phyloP scores from a whole-genome alignment of 805 yeast genomes.

The Kuraishia borneana region DNA sequence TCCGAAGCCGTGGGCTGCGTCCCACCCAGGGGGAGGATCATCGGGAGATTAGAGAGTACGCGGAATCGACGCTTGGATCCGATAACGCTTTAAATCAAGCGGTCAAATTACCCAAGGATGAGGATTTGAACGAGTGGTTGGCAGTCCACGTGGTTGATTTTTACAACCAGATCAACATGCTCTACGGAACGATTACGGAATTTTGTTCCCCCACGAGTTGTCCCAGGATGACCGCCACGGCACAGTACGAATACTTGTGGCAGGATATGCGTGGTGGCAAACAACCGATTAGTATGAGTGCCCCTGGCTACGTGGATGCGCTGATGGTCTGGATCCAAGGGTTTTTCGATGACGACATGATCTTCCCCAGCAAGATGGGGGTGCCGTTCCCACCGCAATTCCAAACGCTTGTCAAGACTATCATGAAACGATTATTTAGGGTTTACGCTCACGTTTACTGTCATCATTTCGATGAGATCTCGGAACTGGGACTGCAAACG shows the following conservation, averaged over 20 bases:
- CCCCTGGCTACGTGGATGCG: conserved; percentile 90
- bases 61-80: conserved; percentile 91
- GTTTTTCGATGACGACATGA: conserved; percentile 80
- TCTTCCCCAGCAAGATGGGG: conserved; percentile 83
- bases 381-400: conserved; percentile 89
- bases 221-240: conserved; percentile 96
- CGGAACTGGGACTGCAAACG: conserved; percentile 85
- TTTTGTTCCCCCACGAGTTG: conserved; percentile 93
- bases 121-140: conserved; percentile 86
- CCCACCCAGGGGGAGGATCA: too few relatives aligned
- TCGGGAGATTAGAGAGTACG: conserved; percentile 73
- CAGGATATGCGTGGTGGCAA: conserved; percentile 56
- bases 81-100: conserved; percentile 88
- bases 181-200: conserved; percentile 91
- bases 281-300: conserved; percentile 79
- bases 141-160: conserved; percentile 98
- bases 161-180: conserved; percentile 92
- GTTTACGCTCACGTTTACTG: conserved; percentile 97
- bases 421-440: conserved; percentile 83
- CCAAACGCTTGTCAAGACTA: conserved; percentile 66
- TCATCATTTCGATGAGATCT: conserved; percentile 92
- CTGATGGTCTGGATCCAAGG: conserved; percentile 93
- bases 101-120: conserved; percentile 87
- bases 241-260: conserved; percentile 95
- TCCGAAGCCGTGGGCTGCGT: conserved; percentile 23